Percentiles rank a stretch among this genome's conserved stretches.
These are phyloP conservation scores for Peronospora tabacina DNA, from an alignment of 352 stramenopile species.

Conservation along the genomic window DNA sequence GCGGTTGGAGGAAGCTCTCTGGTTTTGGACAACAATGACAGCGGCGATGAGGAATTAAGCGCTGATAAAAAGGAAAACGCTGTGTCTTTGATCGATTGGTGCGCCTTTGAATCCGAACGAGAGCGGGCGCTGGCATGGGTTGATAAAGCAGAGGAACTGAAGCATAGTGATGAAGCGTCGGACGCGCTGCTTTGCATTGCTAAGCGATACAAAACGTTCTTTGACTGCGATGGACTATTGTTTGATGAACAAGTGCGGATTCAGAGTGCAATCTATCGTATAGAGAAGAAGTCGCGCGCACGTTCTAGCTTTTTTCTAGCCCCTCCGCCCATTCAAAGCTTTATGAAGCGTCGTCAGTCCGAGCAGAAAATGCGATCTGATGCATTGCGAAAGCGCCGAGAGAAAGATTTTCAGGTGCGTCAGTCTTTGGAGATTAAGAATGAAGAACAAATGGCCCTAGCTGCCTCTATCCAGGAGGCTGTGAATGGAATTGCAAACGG, in stretches of 20 bases:
- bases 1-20: conserved; percentile 22
- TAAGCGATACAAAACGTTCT: conserved; percentile 77
- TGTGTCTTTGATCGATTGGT: conserved; percentile 26
- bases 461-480: conserved; percentile 9
- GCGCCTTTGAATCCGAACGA: conserved; percentile 26
- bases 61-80: conserved; percentile 18
- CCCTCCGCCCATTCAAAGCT: conserved; percentile 79
- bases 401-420: conserved; percentile 67
- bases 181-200: conserved; percentile 56
- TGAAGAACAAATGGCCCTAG: conserved; percentile 17
- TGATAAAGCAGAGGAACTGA: conserved; percentile 38
- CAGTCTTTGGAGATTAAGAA: conserved; percentile 47
- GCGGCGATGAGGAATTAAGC: conserved; percentile 23
- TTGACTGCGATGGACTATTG: conserved; percentile 40
- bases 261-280: conserved; percentile 55
- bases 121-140: conserved; percentile 54
- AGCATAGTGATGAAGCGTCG: conserved; percentile 36
- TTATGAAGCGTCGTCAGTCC: conserved; percentile 62
- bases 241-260: conserved; percentile 49
- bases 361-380: conserved; percentile 73
- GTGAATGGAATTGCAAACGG: conserved; percentile 8
- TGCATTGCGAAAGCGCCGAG: conserved; percentile 59
- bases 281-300: conserved; percentile 52
- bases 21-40: conserved; percentile 25
- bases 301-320: conserved; percentile 36